Percentiles rank a stretch among this genome's conserved stretches.
These are phyloP conservation scores for Mycena sp. DNA, from an alignment of 1,284 basidiomycete genomes.

Conservation along the genomic window DNA sequence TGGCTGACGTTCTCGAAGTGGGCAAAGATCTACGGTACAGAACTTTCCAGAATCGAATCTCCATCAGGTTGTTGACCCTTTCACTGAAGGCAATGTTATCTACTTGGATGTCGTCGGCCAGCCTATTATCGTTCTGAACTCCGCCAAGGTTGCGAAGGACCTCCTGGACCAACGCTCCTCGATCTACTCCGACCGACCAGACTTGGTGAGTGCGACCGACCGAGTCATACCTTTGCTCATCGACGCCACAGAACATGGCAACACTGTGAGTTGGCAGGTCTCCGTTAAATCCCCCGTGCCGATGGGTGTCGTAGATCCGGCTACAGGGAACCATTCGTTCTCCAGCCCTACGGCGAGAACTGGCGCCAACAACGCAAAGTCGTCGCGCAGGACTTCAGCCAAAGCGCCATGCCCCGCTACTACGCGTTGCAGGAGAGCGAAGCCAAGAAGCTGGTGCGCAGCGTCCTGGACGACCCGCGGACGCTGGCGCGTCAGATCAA, in stretches of 20 bases:
- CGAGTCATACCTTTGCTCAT: no score
- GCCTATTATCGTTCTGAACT: background rate
- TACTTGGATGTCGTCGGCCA: background rate
- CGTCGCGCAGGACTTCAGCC: constrained; percentile 41
- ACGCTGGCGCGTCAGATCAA: background rate
- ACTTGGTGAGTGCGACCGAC: background rate
- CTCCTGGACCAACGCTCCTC: constrained; percentile 1
- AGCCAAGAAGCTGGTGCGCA: constrained; percentile 40
- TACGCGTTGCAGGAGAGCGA: constrained; percentile 40
- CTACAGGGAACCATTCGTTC: constrained; percentile 42
- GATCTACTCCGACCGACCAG: constrained; percentile 10
- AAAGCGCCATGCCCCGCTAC: constrained; percentile 35
- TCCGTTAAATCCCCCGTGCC: no score
- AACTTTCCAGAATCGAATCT: background rate
- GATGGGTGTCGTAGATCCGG: background rate
- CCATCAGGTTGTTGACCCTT: background rate
- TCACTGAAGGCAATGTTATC: background rate
- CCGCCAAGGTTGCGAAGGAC: background rate
- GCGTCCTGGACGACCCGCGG: constrained; percentile 33
- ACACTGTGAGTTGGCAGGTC: no score
- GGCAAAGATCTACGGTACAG: constrained; percentile 6
- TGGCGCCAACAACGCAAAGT: constrained; percentile 48
- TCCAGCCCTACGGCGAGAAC: constrained; percentile 42
- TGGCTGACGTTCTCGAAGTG: constrained; percentile 5
- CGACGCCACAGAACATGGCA: no score